Evolutionary conservation across 352 stramenopile species (phyloP), one percentile per base, ranked within the genome.

Genomic region (Globisporangium abappressorium): DNA sequence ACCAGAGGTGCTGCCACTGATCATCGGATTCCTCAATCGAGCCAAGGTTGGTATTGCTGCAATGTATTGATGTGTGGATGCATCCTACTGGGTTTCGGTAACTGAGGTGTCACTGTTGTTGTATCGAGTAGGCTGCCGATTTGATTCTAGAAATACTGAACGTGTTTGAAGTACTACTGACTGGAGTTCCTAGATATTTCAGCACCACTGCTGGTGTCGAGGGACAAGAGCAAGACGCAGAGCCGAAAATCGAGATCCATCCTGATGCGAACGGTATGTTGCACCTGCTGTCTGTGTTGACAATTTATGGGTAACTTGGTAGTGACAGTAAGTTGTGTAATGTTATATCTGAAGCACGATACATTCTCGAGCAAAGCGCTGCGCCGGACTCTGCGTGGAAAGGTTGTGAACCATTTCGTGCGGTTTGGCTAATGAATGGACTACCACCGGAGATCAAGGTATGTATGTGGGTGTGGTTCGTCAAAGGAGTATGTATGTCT

Each of bases 11-110:
- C 65, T 90, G 2, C 68, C 81, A 1, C 54, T 84, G 24, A 62
- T 91, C 9, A 74, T 91, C 24, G 72, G 70, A 0, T 80, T 88
- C 15, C 72, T 91, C 15, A 66, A 72, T 15, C 71, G 76, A 64
- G 68, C 73, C 20, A 93, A 93, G 78, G 84, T 92, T 58, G 14
- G 65, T 43, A 7, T 59, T 20, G 11, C 0, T 56, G 1, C 30
- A 33, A 33, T 61, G 3, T 6, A 14, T 3, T 54, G 11, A 8
- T 22, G 5, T 11, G 43, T n/a, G 43, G 18, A 7, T n/a, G 14
- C 15, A 18, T 49, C n/a, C 18, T 22, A 4, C 43, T 49, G 15
- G 5, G 5, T 4, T 22, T 9, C 11, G 43, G 6, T 49, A 49
- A 5, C 56, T 62, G 33, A 46, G 6, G n/a, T 22, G 15, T 36